A percentile compares a stretch with the other conserved stretches of the same genome.
These are phyloP conservation scores for Pterulicium gracile DNA, from an alignment of 1,284 basidiomycete genomes.

Conservation along the genomic window DNA sequence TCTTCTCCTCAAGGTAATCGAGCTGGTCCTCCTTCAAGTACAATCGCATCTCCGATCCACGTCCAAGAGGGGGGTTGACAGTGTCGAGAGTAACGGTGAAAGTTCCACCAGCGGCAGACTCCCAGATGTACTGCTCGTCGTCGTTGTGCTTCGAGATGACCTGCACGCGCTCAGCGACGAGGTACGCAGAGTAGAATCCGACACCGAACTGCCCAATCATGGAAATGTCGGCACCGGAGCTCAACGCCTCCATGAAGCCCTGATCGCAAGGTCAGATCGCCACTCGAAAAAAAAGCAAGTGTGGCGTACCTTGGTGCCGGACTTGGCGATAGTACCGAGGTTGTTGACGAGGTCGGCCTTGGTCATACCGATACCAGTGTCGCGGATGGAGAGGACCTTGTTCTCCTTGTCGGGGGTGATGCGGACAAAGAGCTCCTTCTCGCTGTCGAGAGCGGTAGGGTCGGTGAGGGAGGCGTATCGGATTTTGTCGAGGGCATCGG, in stretches of 20 bases:
- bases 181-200: slow-evolving; percentile 99
- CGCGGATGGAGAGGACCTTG: slow-evolving; percentile 86
- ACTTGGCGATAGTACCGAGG: slow-evolving; percentile 99
- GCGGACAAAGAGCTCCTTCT: slow-evolving; percentile 87
- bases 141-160: slow-evolving; percentile 99
- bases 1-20: slow-evolving; percentile 99
- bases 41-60: slow-evolving; percentile 92
- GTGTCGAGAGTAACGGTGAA: slow-evolving; percentile 98
- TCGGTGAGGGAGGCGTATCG: slow-evolving; percentile 91
- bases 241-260: slow-evolving; percentile 97
- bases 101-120: slow-evolving; percentile 97
- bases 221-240: slow-evolving; percentile 93
- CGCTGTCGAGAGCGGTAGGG: slow-evolving; percentile 75
- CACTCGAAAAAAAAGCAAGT: slow-evolving; percentile 6
- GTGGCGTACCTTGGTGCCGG: slow-evolving; percentile 74
- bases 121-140: slow-evolving; percentile 99
- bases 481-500: slow-evolving; percentile 97
- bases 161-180: slow-evolving; percentile 96
- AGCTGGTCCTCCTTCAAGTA: slow-evolving; percentile 98
- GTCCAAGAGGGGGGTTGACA: slow-evolving; percentile 82
- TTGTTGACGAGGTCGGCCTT: slow-evolving; percentile 99
- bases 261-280: slow-evolving; percentile 22
- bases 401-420: slow-evolving; percentile 95
- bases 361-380: slow-evolving; percentile 98
- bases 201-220: slow-evolving; percentile 96